phyloP scores from a whole-genome alignment of 345 rosid species.

The Hibiscus mutabilis region DNA sequence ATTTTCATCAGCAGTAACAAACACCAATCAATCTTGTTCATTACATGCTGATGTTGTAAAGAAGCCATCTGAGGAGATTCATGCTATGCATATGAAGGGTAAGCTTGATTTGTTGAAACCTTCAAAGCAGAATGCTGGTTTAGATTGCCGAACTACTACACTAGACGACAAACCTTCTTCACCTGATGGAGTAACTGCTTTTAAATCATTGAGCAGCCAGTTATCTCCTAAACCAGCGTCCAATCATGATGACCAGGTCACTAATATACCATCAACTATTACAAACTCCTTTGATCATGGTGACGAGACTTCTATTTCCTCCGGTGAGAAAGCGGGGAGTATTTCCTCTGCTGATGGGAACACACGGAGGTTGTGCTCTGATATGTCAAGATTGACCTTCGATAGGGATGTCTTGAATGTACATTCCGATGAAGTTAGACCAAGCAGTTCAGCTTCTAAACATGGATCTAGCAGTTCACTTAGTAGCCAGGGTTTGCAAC shows the following conservation, averaged over 20 bases:
- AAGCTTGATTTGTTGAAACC: conserved; percentile 28
- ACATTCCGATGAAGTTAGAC: conserved; percentile 22
- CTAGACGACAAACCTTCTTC: conserved; percentile 24
- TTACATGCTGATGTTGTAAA: conserved; percentile 25
- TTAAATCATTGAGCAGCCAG: conserved; percentile 18
- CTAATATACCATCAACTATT: conserved; percentile 15
- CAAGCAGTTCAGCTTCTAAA: conserved; percentile 29
- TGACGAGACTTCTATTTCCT: conserved; percentile 10
- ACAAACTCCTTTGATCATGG: conserved; percentile 19
- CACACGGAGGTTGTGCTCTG: conserved; percentile 26
- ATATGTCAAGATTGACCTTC: conserved; percentile 32
- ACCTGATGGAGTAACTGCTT: conserved; percentile 24
- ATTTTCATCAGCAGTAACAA: conserved; percentile 38
- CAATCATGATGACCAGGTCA: conserved; percentile 21
- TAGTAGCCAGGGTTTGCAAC: conserved; percentile 28
- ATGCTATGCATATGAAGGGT: conserved; percentile 20
- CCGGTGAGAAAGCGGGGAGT: conserved; percentile 15
- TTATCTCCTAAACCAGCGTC: conserved; percentile 24
- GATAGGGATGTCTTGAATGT: conserved; percentile 28
- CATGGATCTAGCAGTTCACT: conserved; percentile 32
- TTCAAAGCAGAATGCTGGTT: conserved; percentile 23
- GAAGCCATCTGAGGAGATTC: conserved; percentile 35
- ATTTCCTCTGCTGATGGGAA: conserved; percentile 14
- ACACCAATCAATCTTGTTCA: conserved; percentile 28
- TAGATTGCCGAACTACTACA: conserved; percentile 20